Evolutionary conservation across 768 basidiomycete genomes (phyloP), one percentile per base, ranked within the genome.

Genomic region (Lepiota venenata): DNA sequence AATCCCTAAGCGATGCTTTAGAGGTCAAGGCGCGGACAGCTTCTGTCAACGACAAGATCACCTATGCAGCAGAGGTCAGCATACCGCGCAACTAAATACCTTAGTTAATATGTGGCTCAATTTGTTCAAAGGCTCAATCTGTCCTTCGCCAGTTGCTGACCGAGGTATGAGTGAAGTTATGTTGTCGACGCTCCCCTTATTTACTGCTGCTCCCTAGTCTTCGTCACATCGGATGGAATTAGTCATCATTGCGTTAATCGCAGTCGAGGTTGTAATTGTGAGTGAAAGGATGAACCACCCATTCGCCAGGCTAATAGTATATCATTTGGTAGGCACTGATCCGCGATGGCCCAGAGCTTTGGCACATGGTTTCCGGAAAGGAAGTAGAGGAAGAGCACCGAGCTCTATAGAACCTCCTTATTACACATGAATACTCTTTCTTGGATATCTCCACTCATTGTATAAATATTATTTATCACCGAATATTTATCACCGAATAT

Each of bases 201-300:
- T 45, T 42, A 25, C 49, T 29, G 5, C 55, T n/a, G 25, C 9
- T 47, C 47, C 45, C 46, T 57, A 96, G 91, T 91, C 92, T 2
- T 91, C 90, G 4, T 82, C 80, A 2, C 92, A 97, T 63, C 84
- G 89, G 2, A 94, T 98, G 89, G 96, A 98, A 70, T 75, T 96
- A 4, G 89, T 98, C 58, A 98, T 98, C 66, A 98, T 98, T 60
- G 79, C 83, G 1, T 85, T 98, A 46, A 97, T 98, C 63, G 91
- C 94, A 0, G 92, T 97, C 10, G 93, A 96, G 68, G 93, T 94
- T n/a, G 76, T 93, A 61, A 88, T 97, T 47, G 93, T 94, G 63
- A 65, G 85, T 73, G 32, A 32, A 32, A 8, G 32, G 8, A 4
- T 32, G 25, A 12, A 29, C 27, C 46, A 32, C 32, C 11, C n/a